Base-by-base conservation (phyloP, 108 stramenopile genomes). In the Fistulifera solaris region DNA sequence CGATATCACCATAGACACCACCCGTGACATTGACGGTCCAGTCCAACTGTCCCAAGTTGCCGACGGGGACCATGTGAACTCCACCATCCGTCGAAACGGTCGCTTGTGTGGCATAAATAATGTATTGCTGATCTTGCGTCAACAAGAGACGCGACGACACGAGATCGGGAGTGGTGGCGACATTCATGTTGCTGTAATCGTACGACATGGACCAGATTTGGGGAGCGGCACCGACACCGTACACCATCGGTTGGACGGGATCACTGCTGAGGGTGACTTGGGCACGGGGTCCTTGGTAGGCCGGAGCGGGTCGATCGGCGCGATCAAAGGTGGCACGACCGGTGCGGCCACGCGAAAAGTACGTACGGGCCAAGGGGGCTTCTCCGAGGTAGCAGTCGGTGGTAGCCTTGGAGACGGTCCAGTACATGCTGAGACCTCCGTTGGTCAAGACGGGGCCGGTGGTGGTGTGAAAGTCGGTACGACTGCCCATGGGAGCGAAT, bases 361-460 rank as follows among this genome's bases (percentile, higher is more conserved):
- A 48, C 25, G 17, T 28, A 23, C 46, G 40, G 31, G 60, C 67
- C 38, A 55, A 21, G 14, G 39, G 18, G 12, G 35, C 21, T 27
- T 56, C 23, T 16, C 67, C 67, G 24, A 54, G 39, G 46, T 47
- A 61, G 54, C 42, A 39, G 22, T 47, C 28, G 24, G 47, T 56
- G 21, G 60, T 43, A 27, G 52, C 59, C 6, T 59, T 26, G 27
- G 60, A 55, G 13, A 54, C 47, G 50, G 38, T 22, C 48, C 35
- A 61, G 31, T 47, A 61, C 24, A 49, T 22, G 38, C 35, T 61
- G 19, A 40, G 51, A 14, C 67, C 67, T 17, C 48, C 38, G 44
- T 68, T 61, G 38, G 43, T 27, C 16, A 68, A 28, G 6, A 43
- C 44, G 4, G 67, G 67, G 10, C 52, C 40, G n/a, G 61, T 46